Evolutionary conservation across 2,329 filamentous ascomycete genomes (phyloP).

Genomic region (Xylaria multiplex): DNA sequence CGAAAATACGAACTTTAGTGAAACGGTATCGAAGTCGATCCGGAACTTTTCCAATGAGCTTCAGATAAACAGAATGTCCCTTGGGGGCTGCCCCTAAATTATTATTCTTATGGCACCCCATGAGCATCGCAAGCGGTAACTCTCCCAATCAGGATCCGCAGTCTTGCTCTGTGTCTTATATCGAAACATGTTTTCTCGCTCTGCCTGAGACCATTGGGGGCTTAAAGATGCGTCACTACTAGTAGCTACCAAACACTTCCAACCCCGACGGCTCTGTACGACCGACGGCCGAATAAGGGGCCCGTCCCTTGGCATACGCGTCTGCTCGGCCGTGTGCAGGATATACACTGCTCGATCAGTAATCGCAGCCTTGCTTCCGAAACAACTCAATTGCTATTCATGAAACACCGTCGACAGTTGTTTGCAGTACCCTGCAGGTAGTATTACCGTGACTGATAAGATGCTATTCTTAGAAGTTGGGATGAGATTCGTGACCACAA

Average conservation of each 20-base stretch:
- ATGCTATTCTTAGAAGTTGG: not conserved
- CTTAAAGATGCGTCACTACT: constrained; percentile 1
- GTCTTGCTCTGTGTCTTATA: not conserved
- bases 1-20: not conserved
- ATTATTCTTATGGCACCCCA: constrained; percentile 1
- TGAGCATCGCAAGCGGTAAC: not conserved
- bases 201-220: not conserved
- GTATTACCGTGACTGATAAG: not conserved
- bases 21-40: not conserved
- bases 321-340: not conserved
- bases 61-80: not conserved
- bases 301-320: not conserved
- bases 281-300: not conserved
- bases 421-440: constrained; percentile 2
- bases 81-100: constrained; percentile 17
- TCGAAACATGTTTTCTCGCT: not conserved
- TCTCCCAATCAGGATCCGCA: not conserved
- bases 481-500: no score
- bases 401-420: constrained; percentile 7
- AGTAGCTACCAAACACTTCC: not conserved
- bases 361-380: not conserved
- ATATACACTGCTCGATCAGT: not conserved
- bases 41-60: not conserved
- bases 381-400: not conserved
- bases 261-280: no score